Conservation (phyloP, 2,329 filamentous ascomycete species). For the Pseudogymnoascus sp. region DNA sequence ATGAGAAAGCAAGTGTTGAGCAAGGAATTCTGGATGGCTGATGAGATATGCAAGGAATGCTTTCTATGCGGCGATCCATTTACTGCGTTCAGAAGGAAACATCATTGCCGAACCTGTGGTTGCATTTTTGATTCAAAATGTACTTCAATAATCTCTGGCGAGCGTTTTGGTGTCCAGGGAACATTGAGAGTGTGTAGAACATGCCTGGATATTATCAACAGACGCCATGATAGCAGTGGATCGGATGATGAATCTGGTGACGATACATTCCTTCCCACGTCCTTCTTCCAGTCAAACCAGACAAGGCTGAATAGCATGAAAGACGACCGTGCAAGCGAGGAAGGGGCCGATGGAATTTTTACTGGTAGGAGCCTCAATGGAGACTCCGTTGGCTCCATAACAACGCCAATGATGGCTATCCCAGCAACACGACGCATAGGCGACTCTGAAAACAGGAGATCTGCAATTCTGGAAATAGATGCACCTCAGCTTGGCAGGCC, state of each 20-base stretch:
- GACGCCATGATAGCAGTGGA: conserved; percentile 75
- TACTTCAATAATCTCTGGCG: conserved; percentile 81
- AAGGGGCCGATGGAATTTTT: conserved; percentile 14
- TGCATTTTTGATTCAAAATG: conserved; percentile 98
- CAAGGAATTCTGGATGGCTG: conserved; percentile 98
- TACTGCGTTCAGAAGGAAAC: conserved; percentile 88
- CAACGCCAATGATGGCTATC: conserved; percentile 66
- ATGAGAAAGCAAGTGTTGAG: conserved; percentile 83
- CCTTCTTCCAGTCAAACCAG: conserved; percentile 51
- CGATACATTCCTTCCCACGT: conserved; percentile 56
- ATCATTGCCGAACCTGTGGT: conserved; percentile 93
- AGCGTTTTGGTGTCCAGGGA: conserved; percentile 78
- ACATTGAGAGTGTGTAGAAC: conserved; percentile 86
- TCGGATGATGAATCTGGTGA: conserved; percentile 78
- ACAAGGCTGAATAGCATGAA: conserved; percentile 35
- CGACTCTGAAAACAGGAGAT: conserved; percentile 74
- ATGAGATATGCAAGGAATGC: conserved; percentile 96
- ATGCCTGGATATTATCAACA: conserved; percentile 84
- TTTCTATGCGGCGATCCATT: conserved; percentile 88
- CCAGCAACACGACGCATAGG: conserved; percentile 57
- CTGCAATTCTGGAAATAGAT: conserved; percentile 85
- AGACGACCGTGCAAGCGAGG: conserved; percentile 34
- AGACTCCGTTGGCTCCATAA: conserved; percentile 44
- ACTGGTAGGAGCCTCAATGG: conserved; percentile 12
- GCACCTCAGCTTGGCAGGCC: conserved; percentile 76